phyloP scores from a whole-genome alignment of 2,329 filamentous ascomycete species.

The Diplodia sapinea region DNA sequence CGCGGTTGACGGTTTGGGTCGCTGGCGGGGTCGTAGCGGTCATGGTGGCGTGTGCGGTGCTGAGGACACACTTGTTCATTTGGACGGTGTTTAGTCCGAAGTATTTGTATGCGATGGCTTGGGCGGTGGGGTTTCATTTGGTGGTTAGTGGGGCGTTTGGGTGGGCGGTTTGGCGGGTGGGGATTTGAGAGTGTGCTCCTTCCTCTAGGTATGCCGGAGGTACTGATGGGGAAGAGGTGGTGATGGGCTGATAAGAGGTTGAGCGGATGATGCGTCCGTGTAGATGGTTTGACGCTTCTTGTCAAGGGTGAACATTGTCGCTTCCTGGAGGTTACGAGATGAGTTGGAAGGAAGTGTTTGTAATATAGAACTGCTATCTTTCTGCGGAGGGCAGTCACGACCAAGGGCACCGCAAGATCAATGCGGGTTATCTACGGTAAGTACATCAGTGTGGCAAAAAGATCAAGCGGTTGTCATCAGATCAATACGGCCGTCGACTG shows the following conservation, averaged over 20 bases:
- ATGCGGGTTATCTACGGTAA: too few relatives aligned
- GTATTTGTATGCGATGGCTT: slow-evolving; percentile 89
- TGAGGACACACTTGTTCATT: slow-evolving; percentile 92
- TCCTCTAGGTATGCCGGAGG: too few relatives aligned
- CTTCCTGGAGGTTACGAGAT: background rate
- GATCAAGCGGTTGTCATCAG: too few relatives aligned
- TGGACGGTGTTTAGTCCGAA: slow-evolving; percentile 99
- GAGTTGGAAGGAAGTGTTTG: background rate
- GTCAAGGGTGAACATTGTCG: background rate
- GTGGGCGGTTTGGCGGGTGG: slow-evolving; percentile 39
- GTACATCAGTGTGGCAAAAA: too few relatives aligned
- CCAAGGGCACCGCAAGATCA: background rate
- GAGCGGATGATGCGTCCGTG: background rate
- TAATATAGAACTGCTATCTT: background rate
- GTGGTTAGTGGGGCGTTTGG: slow-evolving; percentile 42
- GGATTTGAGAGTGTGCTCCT: background rate
- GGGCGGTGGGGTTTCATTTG: slow-evolving; percentile 83
- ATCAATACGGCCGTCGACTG: background rate
- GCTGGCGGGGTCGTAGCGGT: slow-evolving; percentile 70
- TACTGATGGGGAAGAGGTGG: background rate
- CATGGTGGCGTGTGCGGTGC: slow-evolving; percentile 83
- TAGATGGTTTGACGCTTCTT: background rate
- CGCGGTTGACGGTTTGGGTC: slow-evolving; percentile 72
- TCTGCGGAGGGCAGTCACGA: background rate
- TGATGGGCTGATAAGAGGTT: background rate